These are phyloP conservation scores for Elsinoe batatas DNA, from an alignment of 2,329 filamentous ascomycete species.

Conservation along the genomic window DNA sequence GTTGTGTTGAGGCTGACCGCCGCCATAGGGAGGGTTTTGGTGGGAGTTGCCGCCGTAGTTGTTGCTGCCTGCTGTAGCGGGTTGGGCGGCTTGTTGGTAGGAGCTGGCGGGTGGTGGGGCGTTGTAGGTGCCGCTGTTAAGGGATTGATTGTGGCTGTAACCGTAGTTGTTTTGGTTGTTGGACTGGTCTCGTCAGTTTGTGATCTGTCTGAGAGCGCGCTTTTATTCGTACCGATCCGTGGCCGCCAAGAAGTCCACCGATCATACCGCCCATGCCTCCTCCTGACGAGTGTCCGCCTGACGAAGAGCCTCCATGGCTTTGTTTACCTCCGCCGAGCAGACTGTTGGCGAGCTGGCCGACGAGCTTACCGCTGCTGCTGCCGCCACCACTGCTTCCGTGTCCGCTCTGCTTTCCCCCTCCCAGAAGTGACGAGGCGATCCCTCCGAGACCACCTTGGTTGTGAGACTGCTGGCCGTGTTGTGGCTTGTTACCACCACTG, in stretches of 20 bases:
- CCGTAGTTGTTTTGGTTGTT: slow-evolving; percentile 24
- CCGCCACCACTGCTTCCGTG: slow-evolving; percentile 14
- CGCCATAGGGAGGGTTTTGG: slow-evolving; percentile 16
- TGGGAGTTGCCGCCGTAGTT: slow-evolving; percentile 12
- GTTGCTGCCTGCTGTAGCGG: slow-evolving; percentile 18
- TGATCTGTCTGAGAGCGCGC: background rate
- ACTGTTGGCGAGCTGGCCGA: slow-evolving; percentile 11
- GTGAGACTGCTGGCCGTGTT: slow-evolving; percentile 15
- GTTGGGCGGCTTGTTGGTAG: slow-evolving; percentile 25
- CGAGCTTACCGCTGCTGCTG: slow-evolving; percentile 7
- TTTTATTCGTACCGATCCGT: slow-evolving; percentile 15
- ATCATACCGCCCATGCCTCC: slow-evolving; percentile 15
- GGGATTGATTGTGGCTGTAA: slow-evolving; percentile 25
- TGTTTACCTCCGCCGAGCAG: slow-evolving; percentile 12
- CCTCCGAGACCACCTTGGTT: slow-evolving; percentile 14
- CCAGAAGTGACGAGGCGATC: slow-evolving; percentile 8
- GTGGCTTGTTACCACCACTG: slow-evolving; percentile 24
- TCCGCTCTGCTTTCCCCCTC: background rate
- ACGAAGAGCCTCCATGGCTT: slow-evolving; percentile 12
- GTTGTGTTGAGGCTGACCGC: slow-evolving; percentile 11
- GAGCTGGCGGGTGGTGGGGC: slow-evolving; percentile 28
- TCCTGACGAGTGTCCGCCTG: slow-evolving; percentile 5
- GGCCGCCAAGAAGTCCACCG: slow-evolving; percentile 18
- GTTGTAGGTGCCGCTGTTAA: slow-evolving; percentile 26
- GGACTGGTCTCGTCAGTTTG: background rate